Percentiles rank a stretch among this genome's conserved stretches.
Evolutionary conservation across 1,139 yeast species (phyloP).

Genomic region (Yamadazyma oceani): DNA sequence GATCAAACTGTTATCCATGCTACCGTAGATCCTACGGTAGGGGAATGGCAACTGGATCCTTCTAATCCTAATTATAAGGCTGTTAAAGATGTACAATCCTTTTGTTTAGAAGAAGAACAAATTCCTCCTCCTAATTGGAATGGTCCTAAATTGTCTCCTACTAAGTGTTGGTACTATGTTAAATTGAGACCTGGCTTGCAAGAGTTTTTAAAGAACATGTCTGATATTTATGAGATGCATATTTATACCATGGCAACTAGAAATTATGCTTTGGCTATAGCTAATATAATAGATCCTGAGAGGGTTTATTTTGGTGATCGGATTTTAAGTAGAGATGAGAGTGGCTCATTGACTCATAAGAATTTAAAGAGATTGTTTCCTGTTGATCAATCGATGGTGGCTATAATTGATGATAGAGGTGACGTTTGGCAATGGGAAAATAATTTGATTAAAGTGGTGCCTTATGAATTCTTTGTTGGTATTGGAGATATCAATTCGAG

Average conservation of each 20-base stretch:
- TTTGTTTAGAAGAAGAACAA: constrained; percentile 75
- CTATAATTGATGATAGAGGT: constrained; percentile 94
- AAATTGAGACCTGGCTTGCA: constrained; percentile 86
- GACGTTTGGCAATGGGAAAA: constrained; percentile 99
- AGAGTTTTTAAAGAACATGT: constrained; percentile 64
- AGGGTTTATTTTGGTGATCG: constrained; percentile 88
- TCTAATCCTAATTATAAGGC: constrained; percentile 81
- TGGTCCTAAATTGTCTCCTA: constrained; percentile 59
- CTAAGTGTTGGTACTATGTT: constrained; percentile 84
- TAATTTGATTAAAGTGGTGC: constrained; percentile 86
- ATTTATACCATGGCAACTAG: constrained; percentile 99
- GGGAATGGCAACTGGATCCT: constrained; percentile 92
- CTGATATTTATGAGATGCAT: constrained; percentile 79
- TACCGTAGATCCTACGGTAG: constrained; percentile 95
- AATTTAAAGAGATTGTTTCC: constrained; percentile 88
- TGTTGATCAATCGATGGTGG: constrained; percentile 95
- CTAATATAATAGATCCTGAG: constrained; percentile 87
- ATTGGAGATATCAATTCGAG: constrained; percentile 97
- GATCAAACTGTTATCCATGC: constrained; percentile 98
- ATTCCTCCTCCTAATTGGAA: constrained; percentile 55
- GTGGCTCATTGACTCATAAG: constrained; percentile 89
- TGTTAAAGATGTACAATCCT: constrained; percentile 76
- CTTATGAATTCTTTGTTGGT: constrained; percentile 94
- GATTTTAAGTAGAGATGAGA: constrained; percentile 89
- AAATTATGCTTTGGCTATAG: constrained; percentile 87